A percentile compares a stretch with the other conserved stretches of the same genome.
Evolutionary conservation across 768 basidiomycete species (phyloP).

Genomic region (Amanita polypyramis): DNA sequence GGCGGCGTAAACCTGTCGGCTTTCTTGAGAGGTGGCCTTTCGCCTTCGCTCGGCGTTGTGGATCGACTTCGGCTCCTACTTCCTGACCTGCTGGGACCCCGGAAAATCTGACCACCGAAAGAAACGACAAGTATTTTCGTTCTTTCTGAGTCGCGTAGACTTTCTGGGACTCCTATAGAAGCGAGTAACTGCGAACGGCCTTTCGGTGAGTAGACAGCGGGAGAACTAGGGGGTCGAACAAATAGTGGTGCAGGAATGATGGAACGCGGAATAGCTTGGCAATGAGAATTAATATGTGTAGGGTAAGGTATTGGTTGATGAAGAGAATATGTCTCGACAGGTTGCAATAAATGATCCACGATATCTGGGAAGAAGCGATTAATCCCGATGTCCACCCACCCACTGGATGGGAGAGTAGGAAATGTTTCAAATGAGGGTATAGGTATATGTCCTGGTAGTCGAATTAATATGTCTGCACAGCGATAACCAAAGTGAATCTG

Average conservation of each 20-base stretch:
- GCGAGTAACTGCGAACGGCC: slow-evolving; percentile 47
- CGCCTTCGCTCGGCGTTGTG: slow-evolving; percentile 14
- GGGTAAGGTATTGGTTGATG: slow-evolving; percentile 33
- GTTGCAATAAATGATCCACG: slow-evolving; percentile 26
- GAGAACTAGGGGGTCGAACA: slow-evolving; percentile 42
- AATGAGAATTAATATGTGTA: slow-evolving; percentile 12
- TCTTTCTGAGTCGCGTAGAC: slow-evolving; percentile 40
- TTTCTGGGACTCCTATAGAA: slow-evolving; percentile 46
- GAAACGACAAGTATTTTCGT: slow-evolving; percentile 67
- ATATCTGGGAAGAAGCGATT: slow-evolving; percentile 39
- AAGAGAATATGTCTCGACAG: slow-evolving; percentile 20
- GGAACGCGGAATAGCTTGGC: slow-evolving; percentile 19
- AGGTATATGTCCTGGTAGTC: slow-evolving; percentile 65
- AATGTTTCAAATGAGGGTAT: slow-evolving; percentile 57
- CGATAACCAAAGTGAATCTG: slow-evolving; percentile 57
- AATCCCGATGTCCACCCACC: slow-evolving; percentile 46
- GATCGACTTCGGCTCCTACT: slow-evolving; percentile 25
- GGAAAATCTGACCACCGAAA: slow-evolving; percentile 72
- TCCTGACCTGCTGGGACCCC: slow-evolving; percentile 33
- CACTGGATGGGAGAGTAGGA: slow-evolving; percentile 46
- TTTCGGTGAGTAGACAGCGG: slow-evolving; percentile 36
- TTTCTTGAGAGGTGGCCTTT: background rate
- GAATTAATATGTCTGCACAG: slow-evolving; percentile 59
- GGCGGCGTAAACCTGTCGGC: background rate
- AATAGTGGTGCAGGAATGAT: slow-evolving; percentile 54